Evolutionary conservation across 352 stramenopile species (phyloP).

Genomic region (Pythium aquatile): DNA sequence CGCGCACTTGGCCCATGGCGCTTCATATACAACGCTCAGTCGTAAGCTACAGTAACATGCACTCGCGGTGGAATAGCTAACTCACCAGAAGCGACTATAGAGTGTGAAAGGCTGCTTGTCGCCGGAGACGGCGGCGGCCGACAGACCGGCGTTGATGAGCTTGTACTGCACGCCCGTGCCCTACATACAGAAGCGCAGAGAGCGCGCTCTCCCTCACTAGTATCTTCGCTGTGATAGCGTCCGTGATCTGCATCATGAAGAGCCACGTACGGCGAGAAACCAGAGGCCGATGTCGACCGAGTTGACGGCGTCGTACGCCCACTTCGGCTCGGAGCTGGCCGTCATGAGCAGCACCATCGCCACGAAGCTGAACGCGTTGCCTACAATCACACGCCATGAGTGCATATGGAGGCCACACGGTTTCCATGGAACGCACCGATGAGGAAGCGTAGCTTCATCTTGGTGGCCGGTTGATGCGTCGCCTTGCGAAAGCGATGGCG

Average conservation of each 20-base stretch:
- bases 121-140: conserved; percentile 17
- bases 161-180: conserved; percentile 78
- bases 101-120: conserved; percentile 25
- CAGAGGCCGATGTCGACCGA: conserved; percentile 75
- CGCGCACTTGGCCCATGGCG: conserved; percentile 17
- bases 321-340: conserved; percentile 47
- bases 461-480: not conserved
- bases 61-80: not conserved
- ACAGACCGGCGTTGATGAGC: conserved; percentile 69
- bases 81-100: conserved; percentile 27
- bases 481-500: not conserved
- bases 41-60: not conserved
- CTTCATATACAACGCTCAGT: conserved; percentile 4
- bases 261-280: conserved; percentile 42
- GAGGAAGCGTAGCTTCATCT: conserved; percentile 25
- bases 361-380: conserved; percentile 47
- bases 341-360: conserved; percentile 49
- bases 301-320: conserved; percentile 65
- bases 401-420: no score
- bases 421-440: conserved; percentile 10
- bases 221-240: not conserved
- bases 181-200: conserved; percentile 21
- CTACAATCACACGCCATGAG: conserved; percentile 22
- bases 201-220: not conserved
- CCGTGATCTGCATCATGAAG: no score